Evolutionary conservation across 306 rosid species (phyloP).

Genomic region (Fagus crenata): DNA sequence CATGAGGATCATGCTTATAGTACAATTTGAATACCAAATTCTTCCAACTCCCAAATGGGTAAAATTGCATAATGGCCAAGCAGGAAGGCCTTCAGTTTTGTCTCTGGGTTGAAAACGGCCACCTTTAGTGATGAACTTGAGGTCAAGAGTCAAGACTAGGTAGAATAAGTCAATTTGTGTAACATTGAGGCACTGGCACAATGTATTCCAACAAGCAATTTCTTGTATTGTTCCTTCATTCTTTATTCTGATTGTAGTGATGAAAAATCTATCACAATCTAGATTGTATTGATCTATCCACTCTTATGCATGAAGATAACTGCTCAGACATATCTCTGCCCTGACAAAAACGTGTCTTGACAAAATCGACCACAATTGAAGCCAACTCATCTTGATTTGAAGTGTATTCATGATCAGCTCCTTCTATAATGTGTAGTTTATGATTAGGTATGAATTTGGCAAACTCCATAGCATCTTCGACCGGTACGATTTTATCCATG

Average conservation of each 20-base stretch:
- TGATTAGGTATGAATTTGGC: slow-evolving; percentile 65
- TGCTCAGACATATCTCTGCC: slow-evolving; percentile 28
- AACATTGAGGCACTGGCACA: neutral
- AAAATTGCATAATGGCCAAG: neutral
- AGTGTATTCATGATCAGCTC: slow-evolving; percentile 81
- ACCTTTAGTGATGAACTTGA: neutral
- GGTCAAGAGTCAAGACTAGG: neutral
- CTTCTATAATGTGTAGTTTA: slow-evolving; percentile 57
- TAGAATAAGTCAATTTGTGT: no score
- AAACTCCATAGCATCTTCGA: slow-evolving; percentile 72
- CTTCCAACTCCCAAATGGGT: neutral
- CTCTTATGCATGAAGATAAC: slow-evolving; percentile 20
- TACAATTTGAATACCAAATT: neutral
- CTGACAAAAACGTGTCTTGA: slow-evolving; percentile 38
- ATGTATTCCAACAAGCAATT: neutral
- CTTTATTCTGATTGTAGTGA: neutral
- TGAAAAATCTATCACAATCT: slow-evolving; percentile 39
- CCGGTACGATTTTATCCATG: slow-evolving; percentile 67
- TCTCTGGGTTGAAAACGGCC: neutral
- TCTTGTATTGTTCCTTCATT: neutral
- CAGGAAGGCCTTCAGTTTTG: neutral
- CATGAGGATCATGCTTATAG: neutral
- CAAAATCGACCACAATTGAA: slow-evolving; percentile 57
- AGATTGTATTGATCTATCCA: slow-evolving; percentile 41
- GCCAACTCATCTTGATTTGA: slow-evolving; percentile 63